Conservation (phyloP, 1,284 basidiomycete species). For the Trichosporon sp. region DNA sequence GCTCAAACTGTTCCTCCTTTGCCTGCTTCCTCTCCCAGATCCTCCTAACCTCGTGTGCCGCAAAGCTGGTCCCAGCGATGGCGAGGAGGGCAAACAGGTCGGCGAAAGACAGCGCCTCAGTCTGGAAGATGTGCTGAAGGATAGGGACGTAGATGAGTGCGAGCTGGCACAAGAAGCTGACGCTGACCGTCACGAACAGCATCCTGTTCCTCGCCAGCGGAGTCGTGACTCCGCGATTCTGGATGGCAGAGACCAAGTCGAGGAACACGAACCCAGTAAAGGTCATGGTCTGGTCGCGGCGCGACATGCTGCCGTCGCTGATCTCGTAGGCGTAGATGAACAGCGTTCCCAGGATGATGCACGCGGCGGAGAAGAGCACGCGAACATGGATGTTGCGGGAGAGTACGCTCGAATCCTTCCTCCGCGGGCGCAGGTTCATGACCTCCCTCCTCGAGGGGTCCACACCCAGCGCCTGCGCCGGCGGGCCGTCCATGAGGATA, state of each 20-base stretch:
- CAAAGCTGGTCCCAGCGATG: slow-evolving; percentile 65
- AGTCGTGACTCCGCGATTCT: slow-evolving; percentile 84
- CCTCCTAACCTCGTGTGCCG: slow-evolving; percentile 72
- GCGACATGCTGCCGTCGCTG: slow-evolving; percentile 71
- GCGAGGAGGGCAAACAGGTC: slow-evolving; percentile 69
- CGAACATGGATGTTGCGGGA: slow-evolving; percentile 65
- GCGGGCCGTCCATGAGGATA: slow-evolving; percentile 98
- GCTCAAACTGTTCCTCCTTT: slow-evolving; percentile 28
- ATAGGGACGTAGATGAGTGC: slow-evolving; percentile 82
- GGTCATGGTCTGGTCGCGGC: slow-evolving; percentile 92
- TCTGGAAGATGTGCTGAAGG: slow-evolving; percentile 91
- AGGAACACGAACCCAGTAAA: slow-evolving; percentile 96
- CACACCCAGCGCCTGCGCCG: slow-evolving; percentile 90
- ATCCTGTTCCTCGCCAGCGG: slow-evolving; percentile 75
- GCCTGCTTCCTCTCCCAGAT: slow-evolving; percentile 61
- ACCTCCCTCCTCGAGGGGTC: slow-evolving; percentile 89
- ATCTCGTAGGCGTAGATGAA: slow-evolving; percentile 81
- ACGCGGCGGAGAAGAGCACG: slow-evolving; percentile 80
- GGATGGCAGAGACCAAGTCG: slow-evolving; percentile 88
- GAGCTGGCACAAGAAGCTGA: slow-evolving; percentile 77
- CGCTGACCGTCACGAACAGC: slow-evolving; percentile 77
- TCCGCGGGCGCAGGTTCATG: slow-evolving; percentile 81
- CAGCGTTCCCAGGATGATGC: slow-evolving; percentile 82
- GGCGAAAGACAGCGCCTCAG: slow-evolving; percentile 62
- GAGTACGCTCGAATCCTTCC: slow-evolving; percentile 83